Evolutionary conservation across 2,329 filamentous ascomycete species (phyloP).

Genomic region (Sporothrix schenckii): DNA sequence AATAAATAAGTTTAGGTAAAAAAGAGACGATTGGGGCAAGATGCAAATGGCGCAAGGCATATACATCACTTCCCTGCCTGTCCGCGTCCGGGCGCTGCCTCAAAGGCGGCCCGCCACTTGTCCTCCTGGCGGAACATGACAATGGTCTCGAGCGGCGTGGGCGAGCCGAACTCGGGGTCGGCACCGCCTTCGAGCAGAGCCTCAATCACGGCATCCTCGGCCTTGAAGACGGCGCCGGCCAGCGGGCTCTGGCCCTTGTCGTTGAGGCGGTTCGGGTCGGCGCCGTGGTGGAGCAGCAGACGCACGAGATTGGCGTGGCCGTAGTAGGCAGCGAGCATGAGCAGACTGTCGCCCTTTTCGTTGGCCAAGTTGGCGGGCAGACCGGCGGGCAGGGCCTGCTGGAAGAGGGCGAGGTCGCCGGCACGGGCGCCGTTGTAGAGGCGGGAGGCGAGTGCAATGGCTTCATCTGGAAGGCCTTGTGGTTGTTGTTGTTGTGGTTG

Average conservation of each 20-base stretch:
- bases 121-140: constrained; percentile 57
- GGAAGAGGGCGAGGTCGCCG: constrained; percentile 61
- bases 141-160: constrained; percentile 54
- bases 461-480: constrained; percentile 17
- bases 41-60: not conserved
- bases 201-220: constrained; percentile 66
- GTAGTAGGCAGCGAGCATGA: constrained; percentile 73
- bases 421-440: constrained; percentile 68
- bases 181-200: constrained; percentile 56
- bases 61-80: constrained; percentile 42
- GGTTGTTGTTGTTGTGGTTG: not conserved
- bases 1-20: not conserved
- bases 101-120: constrained; percentile 55
- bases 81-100: constrained; percentile 52
- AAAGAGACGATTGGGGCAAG: not conserved
- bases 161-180: constrained; percentile 57
- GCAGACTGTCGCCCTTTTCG: constrained; percentile 71
- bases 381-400: constrained; percentile 65
- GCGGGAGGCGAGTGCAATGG: constrained; percentile 63
- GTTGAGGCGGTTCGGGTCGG: constrained; percentile 69
- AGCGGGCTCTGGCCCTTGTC: constrained; percentile 69
- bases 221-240: constrained; percentile 74
- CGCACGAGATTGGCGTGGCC: constrained; percentile 64
- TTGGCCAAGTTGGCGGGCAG: constrained; percentile 72
- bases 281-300: constrained; percentile 63